Conservation (phyloP, 306 rosid genomes). For the Medicago truncatula region DNA sequence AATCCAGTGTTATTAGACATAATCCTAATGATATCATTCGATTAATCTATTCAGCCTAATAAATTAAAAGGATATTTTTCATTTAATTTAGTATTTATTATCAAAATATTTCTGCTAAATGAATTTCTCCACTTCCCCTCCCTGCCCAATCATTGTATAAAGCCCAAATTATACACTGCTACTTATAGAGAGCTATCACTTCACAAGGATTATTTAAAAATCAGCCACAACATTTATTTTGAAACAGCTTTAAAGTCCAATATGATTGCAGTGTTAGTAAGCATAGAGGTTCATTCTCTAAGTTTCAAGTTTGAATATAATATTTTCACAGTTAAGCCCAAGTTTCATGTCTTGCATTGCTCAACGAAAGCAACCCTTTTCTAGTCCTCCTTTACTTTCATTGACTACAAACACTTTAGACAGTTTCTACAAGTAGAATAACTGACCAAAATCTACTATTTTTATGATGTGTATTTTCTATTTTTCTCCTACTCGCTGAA, state of each 20-base stretch:
- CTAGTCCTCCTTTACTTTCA: neutral
- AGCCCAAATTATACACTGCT: neutral
- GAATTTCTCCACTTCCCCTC: conserved; percentile 3
- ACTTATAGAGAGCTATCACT: neutral
- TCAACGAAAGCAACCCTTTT: neutral
- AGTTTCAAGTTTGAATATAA: neutral
- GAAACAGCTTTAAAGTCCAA: neutral
- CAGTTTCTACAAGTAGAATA: neutral
- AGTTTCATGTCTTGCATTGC: neutral
- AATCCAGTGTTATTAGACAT: no score
- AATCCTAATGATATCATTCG: neutral
- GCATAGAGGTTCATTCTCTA: neutral
- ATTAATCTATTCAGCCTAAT: neutral
- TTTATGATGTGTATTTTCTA: neutral
- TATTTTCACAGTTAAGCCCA: neutral
- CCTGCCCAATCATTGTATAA: neutral
- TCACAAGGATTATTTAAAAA: neutral
- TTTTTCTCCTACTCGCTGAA: neutral
- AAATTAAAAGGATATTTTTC: neutral
- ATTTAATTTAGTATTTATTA: neutral
- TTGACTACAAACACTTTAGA: neutral
- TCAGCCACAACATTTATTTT: neutral
- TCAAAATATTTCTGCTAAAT: neutral
- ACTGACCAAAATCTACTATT: neutral
- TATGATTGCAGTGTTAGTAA: conserved; percentile 5